Percentiles rank a stretch among this genome's conserved stretches.
Evolutionary conservation across 2,329 filamentous ascomycete species (phyloP).

Genomic region (Ophiocordyceps robertsii): DNA sequence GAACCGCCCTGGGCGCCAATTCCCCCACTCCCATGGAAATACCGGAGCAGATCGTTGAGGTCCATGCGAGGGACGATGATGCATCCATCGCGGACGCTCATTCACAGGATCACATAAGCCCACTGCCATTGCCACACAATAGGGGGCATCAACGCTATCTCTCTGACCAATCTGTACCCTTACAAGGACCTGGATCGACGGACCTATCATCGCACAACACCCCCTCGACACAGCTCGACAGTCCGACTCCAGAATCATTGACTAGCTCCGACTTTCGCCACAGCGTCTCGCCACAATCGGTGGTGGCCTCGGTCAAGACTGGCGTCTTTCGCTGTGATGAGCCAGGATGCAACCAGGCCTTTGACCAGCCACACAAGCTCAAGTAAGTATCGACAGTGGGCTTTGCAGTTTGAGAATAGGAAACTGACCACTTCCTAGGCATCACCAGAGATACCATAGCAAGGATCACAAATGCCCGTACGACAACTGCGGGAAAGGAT

Average conservation of each 20-base stretch:
- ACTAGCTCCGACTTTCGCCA: constrained; percentile 21
- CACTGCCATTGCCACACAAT: constrained; percentile 8
- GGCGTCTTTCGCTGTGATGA: constrained; percentile 21
- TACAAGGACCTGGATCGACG: constrained; percentile 23
- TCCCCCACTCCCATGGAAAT: too few relatives aligned
- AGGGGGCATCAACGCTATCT: constrained; percentile 19
- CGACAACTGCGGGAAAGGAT: constrained; percentile 37
- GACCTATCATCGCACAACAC: constrained; percentile 28
- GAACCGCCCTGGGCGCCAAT: too few relatives aligned
- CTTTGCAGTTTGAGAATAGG: not conserved
- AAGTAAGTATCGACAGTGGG: constrained; percentile 25
- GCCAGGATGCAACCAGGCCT: constrained; percentile 25
- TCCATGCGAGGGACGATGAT: constrained; percentile 1
- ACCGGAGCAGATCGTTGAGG: too few relatives aligned
- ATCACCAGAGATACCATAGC: constrained; percentile 48
- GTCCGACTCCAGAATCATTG: constrained; percentile 25
- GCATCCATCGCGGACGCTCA: constrained; percentile 11
- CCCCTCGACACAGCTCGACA: constrained; percentile 31
- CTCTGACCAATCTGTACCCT: constrained; percentile 29
- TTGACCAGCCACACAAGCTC: constrained; percentile 46
- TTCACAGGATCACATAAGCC: constrained; percentile 11
- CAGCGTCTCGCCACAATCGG: constrained; percentile 20
- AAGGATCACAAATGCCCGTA: constrained; percentile 45
- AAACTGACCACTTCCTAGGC: constrained; percentile 19
- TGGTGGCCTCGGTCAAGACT: constrained; percentile 14